Evolutionary conservation across 2,329 filamentous ascomycete genomes (phyloP).

Genomic region (Colletotrichum tabaci): DNA sequence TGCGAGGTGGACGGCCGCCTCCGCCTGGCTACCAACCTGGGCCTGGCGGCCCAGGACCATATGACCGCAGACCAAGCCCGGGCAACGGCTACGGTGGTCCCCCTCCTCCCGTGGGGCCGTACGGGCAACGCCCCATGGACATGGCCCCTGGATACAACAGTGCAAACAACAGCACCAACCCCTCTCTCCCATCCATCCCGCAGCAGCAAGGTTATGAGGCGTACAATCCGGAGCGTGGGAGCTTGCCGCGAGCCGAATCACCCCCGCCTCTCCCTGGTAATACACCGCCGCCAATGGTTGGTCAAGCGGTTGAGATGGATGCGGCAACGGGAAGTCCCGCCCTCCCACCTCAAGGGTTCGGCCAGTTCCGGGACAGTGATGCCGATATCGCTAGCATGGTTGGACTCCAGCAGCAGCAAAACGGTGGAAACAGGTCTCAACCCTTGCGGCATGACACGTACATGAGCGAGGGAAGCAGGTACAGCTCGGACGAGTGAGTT

Average conservation of each 20-base stretch:
- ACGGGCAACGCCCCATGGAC: constrained; percentile 53
- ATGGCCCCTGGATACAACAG: constrained; percentile 55
- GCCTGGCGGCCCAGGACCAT: constrained; percentile 47
- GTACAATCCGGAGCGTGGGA: constrained; percentile 59
- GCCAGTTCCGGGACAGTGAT: constrained; percentile 74
- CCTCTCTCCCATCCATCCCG: constrained; percentile 55
- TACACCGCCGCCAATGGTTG: constrained; percentile 60
- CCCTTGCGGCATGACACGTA: constrained; percentile 63
- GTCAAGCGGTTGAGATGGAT: constrained; percentile 86
- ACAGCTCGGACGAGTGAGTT: constrained; percentile 81
- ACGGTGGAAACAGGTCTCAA: constrained; percentile 40
- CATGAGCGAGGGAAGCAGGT: constrained; percentile 79
- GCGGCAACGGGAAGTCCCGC: constrained; percentile 71
- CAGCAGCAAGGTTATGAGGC: constrained; percentile 58
- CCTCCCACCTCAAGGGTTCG: constrained; percentile 58
- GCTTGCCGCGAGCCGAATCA: constrained; percentile 73
- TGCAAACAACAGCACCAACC: constrained; percentile 53
- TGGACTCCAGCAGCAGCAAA: constrained; percentile 69
- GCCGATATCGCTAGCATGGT: constrained; percentile 82
- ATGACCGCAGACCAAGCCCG: constrained; percentile 57
- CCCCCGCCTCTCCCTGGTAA: constrained; percentile 72
- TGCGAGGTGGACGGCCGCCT: constrained; percentile 57
- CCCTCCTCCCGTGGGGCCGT: constrained; percentile 47
- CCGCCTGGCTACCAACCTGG: constrained; percentile 61
- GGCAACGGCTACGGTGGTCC: constrained; percentile 52